Evolutionary conservation across 106 monocot species (phyloP).

Genomic region (Ottelia alismoides): DNA sequence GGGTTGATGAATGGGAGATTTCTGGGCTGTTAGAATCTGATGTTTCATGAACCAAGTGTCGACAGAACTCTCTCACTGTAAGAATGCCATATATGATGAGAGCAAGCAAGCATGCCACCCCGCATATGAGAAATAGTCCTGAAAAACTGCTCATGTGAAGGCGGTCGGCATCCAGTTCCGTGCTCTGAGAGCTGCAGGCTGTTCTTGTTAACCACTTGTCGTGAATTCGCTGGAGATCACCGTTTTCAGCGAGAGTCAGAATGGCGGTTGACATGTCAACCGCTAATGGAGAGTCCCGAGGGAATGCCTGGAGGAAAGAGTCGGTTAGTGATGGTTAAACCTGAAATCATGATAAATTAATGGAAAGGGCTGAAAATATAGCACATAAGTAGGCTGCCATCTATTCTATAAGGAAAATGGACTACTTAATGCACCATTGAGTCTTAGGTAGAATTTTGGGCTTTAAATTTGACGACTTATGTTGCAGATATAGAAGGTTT

Average conservation of each 20-base stretch:
- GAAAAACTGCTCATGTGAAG: conserved; percentile 56
- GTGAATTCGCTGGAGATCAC: conserved; percentile 66
- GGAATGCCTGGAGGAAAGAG: conserved; percentile 58
- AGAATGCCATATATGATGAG: conserved; percentile 34
- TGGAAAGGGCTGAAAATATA: no score
- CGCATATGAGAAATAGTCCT: conserved; percentile 63
- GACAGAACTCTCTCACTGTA: conserved; percentile 33
- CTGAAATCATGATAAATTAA: no score
- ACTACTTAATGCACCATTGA: no score
- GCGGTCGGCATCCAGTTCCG: conserved; percentile 29
- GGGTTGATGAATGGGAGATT: conserved; percentile 16
- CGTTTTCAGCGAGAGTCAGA: conserved; percentile 70
- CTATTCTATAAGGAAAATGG: no score
- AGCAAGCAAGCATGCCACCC: conserved; percentile 44
- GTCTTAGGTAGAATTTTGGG: no score
- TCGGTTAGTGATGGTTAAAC: no score
- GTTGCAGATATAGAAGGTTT: no score
- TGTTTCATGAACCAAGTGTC: conserved; percentile 7
- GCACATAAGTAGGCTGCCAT: no score
- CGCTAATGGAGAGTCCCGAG: conserved; percentile 54
- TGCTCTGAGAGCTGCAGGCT: conserved; percentile 22
- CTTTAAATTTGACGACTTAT: no score
- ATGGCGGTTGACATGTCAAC: conserved; percentile 78
- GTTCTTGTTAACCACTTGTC: conserved; percentile 59
- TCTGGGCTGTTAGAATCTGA: conserved; percentile 6